Percentiles rank a stretch among this genome's conserved stretches.
Evolutionary conservation across 169 alveolate genomes (phyloP).

Genomic region (Plasmodium vivax): DNA sequence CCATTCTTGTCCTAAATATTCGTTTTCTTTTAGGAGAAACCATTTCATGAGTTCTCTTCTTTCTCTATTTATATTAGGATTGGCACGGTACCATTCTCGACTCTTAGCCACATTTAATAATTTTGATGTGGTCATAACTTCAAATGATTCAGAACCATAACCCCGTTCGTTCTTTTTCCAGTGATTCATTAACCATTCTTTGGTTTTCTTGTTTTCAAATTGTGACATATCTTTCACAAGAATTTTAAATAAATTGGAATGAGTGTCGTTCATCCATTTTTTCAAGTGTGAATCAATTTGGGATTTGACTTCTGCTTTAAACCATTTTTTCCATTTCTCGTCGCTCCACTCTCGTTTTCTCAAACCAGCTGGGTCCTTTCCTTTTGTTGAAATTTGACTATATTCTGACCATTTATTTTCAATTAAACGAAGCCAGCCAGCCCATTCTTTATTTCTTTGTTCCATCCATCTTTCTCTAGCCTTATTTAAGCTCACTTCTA

Average conservation of each 20-base stretch:
- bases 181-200: conserved; percentile 18
- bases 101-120: background rate
- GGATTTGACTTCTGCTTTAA: background rate
- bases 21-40: background rate
- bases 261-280: background rate
- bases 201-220: background rate
- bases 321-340: background rate
- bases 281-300: background rate
- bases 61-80: background rate
- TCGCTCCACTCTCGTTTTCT: background rate
- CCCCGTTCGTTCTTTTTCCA: background rate
- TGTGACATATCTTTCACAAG: background rate
- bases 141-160: no score
- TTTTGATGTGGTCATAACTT: background rate
- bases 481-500: no score
- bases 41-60: conserved; percentile 2
- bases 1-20: background rate
- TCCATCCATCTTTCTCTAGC: no score
- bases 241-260: background rate
- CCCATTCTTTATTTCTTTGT: no score
- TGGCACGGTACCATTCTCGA: background rate
- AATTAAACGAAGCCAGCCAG: no score
- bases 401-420: background rate
- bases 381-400: background rate
- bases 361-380: background rate